Base-by-base conservation (phyloP, 768 basidiomycete genomes). In the Phaeotremella skinneri region DNA sequence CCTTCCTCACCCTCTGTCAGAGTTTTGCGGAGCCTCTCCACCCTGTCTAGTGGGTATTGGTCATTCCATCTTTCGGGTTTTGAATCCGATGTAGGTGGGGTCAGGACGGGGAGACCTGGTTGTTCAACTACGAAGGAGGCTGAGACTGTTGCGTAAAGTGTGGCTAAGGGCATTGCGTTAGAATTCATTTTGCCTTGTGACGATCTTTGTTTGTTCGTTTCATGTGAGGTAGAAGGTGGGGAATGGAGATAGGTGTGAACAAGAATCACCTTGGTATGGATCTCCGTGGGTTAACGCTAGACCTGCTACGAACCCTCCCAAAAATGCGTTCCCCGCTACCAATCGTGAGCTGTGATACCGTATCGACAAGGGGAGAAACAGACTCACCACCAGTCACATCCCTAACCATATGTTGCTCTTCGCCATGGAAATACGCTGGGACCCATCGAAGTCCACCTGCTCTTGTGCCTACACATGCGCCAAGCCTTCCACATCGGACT, bases 351-450 rank as follows among this genome's bases (percentile, higher is more conserved):
- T 37, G 17, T 17, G 17, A 37, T 37, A 37, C 17, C 34, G 17
- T 17, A 41, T 34, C 52, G 13, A 42, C 17, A n/a, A 25, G 27
- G 2, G 31, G 7, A 31, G 13, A 14, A 31, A 27, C 27, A 14
- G 29, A 72, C 70, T 63, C 39, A 73, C 72, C 69, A 5, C 72
- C 72, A 2, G 70, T 71, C 20, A 67, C 63, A 52, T 72, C 73
- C 52, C 53, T 62, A 9, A 70, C 70, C 47, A 50, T 53, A 11
- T 23, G 17, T 16, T 58, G 42, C 9, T 57, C 51, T 47, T 67
- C 64, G 11, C 39, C 52, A 16, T 41, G 41, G 29, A 58, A 74
- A 32, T 61, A 72, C 1, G 73, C 68, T 9, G 73, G 73, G 41
- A 63, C 59, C 73, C 73, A 74, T 47, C 50, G 53, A 13, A 69